Base-by-base conservation (phyloP, 768 basidiomycete species). In the Boletus reticulatus region DNA sequence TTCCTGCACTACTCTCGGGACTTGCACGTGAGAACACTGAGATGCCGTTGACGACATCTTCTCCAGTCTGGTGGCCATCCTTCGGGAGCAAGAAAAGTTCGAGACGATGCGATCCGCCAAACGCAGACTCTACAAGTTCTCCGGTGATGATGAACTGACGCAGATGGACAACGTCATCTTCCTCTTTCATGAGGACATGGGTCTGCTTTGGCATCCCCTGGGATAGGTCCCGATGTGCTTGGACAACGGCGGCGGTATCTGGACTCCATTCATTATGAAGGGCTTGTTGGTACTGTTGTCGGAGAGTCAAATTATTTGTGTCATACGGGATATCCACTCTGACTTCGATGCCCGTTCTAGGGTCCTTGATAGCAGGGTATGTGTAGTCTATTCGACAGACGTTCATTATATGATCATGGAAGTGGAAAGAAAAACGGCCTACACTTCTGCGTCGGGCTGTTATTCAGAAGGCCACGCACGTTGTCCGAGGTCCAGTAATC, bases 331-430 rank as follows among this genome's bases (percentile, higher is more conserved):
- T 46, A 13, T 58, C 49, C n/a, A 65, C 63, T 37, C 56, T 39
- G 36, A 65, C 59, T 12, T 48, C 41, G 9, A 6, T 11, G 9
- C 45, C 46, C 2, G 52, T 52, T 8, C 4, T n/a, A 19, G 48
- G 39, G 27, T 62, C 63, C 11, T 12, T 59, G 24, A 64, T 62
- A 9, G 52, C 22, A 27, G 63, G 63, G 29, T 64, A 64, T 12
- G 63, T 62, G 41, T 64, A 64, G 39, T 65, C 63, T 64, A 32
- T 53, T 12, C 20, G 14, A 45, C 7, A 5, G 12, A 19, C 3
- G 5, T 48, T 45, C 9, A 31, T 50, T 13, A 29, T 4, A 5
- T 6, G 11, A 7, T 47, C 11, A 6, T 14, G 4, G 19, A 4
- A 5, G n/a, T 29, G 7, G 16, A n/a, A 16, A 36, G 13, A 22